These are phyloP conservation scores for Davidsoniella australis DNA, from an alignment of 2,329 filamentous ascomycete species.

Conservation along the genomic window DNA sequence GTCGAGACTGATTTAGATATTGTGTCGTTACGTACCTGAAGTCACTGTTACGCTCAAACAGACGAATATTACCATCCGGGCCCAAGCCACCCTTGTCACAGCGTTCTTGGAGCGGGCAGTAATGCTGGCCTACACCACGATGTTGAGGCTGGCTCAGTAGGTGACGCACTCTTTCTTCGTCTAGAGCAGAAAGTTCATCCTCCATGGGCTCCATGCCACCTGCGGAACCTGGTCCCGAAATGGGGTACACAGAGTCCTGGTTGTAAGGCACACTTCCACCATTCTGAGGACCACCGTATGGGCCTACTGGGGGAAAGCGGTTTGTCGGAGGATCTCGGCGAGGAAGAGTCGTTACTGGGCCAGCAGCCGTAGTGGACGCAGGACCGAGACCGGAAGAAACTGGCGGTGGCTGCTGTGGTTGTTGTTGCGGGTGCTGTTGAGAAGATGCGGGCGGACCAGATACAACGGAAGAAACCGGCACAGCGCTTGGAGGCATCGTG, in stretches of 20 bases:
- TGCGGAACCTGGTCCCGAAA: background rate
- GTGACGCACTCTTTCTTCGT: slow-evolving; percentile 9
- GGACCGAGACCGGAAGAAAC: slow-evolving; percentile 2
- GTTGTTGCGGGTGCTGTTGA: slow-evolving; percentile 3
- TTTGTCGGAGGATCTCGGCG: slow-evolving; percentile 1
- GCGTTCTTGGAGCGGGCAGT: slow-evolving; percentile 8
- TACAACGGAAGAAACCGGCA: slow-evolving; percentile 5
- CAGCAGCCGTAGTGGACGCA: background rate
- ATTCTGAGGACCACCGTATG: slow-evolving; percentile 2
- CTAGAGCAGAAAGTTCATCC: slow-evolving; percentile 7
- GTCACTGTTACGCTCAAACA: slow-evolving; percentile 12
- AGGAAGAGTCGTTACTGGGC: background rate
- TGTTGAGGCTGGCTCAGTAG: slow-evolving; percentile 11
- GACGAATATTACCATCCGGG: slow-evolving; percentile 4
- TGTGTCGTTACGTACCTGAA: slow-evolving; percentile 5
- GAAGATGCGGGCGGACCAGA: background rate
- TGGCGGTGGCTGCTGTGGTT: background rate
- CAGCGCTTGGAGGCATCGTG: background rate
- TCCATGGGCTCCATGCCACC: slow-evolving; percentile 9
- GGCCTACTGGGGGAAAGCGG: background rate
- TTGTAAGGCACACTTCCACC: background rate
- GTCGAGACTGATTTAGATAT: background rate
- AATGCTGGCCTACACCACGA: slow-evolving; percentile 10
- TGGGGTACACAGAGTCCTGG: slow-evolving; percentile 2
- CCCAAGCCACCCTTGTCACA: slow-evolving; percentile 10